Conservation (phyloP, 768 basidiomycete species). For the Suillus brevipes region DNA sequence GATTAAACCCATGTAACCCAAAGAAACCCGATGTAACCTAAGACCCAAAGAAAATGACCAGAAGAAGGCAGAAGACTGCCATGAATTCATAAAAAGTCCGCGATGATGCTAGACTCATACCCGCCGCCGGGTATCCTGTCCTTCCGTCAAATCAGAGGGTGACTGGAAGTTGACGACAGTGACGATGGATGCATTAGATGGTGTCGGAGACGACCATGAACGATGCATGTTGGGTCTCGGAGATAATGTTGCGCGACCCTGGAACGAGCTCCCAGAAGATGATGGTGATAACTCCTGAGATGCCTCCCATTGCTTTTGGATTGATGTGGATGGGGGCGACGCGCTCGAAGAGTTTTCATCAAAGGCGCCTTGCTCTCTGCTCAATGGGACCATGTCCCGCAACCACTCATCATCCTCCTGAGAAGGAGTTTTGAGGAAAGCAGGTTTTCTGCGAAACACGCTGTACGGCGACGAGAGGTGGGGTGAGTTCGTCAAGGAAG, state of each 20-base stretch:
- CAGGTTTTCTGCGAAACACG: conserved; percentile 43
- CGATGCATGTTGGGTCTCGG: conserved; percentile 24
- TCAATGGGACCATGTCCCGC: conserved; percentile 57
- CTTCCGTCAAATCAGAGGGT: background rate
- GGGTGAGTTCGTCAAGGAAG: conserved; percentile 55
- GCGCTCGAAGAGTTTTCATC: background rate
- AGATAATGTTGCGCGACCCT: conserved; percentile 11
- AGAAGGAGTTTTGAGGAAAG: conserved; percentile 40
- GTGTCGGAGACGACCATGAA: conserved; percentile 18
- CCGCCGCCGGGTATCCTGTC: background rate
- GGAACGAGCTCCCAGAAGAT: conserved; percentile 19
- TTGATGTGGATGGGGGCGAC: background rate
- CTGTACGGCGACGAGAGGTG: conserved; percentile 52
- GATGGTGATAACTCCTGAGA: conserved; percentile 24
- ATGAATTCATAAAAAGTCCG: background rate
- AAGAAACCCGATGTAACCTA: background rate
- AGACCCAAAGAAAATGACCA: background rate
- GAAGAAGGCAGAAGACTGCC: background rate
- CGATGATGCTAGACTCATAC: background rate
- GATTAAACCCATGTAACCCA: background rate
- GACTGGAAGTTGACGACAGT: background rate
- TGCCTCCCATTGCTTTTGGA: conserved; percentile 15
- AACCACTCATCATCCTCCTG: conserved; percentile 61
- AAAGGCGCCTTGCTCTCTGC: conserved; percentile 6
- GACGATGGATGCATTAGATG: background rate